phyloP scores from a whole-genome alignment of 139 green algal species.

The Pleodorina starrii region DNA sequence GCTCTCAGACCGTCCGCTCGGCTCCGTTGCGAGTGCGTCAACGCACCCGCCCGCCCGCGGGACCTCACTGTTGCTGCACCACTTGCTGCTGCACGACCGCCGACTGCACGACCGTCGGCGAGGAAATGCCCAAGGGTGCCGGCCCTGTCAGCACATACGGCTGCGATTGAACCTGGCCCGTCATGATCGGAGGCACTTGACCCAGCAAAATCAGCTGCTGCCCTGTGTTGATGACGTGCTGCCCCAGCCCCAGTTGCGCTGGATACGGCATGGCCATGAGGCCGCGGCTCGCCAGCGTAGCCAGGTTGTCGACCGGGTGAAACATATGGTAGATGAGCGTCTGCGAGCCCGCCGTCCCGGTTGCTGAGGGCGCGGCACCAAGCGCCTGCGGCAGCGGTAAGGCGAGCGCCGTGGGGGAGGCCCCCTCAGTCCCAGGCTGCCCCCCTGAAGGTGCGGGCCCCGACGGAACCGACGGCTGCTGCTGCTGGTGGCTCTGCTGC shows the following conservation, averaged over 20 bases:
- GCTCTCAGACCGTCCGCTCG: too few relatives aligned
- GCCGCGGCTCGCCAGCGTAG: neutral
- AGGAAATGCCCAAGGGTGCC: neutral
- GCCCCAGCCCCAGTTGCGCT: neutral
- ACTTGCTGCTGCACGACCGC: neutral
- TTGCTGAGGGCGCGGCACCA: neutral
- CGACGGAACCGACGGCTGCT: neutral
- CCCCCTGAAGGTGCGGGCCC: neutral
- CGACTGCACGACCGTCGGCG: neutral
- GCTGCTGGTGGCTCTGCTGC: too few relatives aligned
- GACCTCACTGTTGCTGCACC: neutral
- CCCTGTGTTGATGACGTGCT: neutral
- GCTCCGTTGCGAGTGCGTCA: too few relatives aligned
- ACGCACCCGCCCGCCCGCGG: too few relatives aligned
- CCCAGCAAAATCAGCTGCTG: neutral
- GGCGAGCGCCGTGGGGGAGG: neutral
- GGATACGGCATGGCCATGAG: neutral
- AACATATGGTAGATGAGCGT: slow-evolving; percentile 2
- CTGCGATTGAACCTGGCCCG: neutral
- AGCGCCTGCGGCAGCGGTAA: neutral
- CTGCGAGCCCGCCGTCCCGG: neutral
- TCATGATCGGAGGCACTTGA: neutral
- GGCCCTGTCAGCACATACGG: neutral
- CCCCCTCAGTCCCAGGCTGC: neutral
- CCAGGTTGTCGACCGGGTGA: neutral